A percentile compares a stretch with the other conserved stretches of the same genome.
These are phyloP conservation scores for Anthoceros angustus DNA, from an alignment of 225 moss, liverwort and hornwort species.

Conservation along the genomic window DNA sequence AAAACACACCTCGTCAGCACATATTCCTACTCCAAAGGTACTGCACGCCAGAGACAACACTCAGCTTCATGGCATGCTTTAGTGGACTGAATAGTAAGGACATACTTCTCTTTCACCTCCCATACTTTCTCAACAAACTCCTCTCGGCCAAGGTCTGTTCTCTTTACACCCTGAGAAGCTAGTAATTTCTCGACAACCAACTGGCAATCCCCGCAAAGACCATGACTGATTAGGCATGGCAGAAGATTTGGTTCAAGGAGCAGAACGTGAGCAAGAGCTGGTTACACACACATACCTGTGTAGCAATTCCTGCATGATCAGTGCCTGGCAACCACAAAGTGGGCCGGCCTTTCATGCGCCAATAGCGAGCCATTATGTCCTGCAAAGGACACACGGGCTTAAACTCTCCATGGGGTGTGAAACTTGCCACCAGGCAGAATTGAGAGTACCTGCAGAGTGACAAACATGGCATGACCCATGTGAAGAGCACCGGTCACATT, in stretches of 20 bases:
- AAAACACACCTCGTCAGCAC: background rate
- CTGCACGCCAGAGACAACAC: background rate
- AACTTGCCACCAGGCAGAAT: background rate
- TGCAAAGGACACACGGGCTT: constrained; percentile 13
- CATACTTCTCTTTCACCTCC: constrained; percentile 91
- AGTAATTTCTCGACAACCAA: constrained; percentile 90
- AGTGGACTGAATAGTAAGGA: background rate
- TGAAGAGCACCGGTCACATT: constrained; percentile 96
- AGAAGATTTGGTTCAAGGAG: background rate
- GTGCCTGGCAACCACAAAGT: constrained; percentile 89
- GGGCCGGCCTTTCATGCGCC: constrained; percentile 78
- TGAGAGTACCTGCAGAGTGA: constrained; percentile 63
- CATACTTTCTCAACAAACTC: constrained; percentile 71
- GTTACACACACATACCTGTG: constrained; percentile 38
- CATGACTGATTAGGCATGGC: background rate
- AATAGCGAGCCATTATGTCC: constrained; percentile 87
- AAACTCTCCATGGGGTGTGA: background rate
- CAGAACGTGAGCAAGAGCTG: no score
- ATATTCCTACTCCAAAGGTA: background rate
- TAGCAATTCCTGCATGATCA: constrained; percentile 98
- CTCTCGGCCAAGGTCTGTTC: constrained; percentile 68
- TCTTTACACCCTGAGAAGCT: constrained; percentile 55
- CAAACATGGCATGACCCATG: constrained; percentile 99
- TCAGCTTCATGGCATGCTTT: no score
- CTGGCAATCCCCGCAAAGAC: constrained; percentile 17